phyloP scores from a whole-genome alignment of 2,329 filamentous ascomycete genomes.

The Aspergillus calidoustus region DNA sequence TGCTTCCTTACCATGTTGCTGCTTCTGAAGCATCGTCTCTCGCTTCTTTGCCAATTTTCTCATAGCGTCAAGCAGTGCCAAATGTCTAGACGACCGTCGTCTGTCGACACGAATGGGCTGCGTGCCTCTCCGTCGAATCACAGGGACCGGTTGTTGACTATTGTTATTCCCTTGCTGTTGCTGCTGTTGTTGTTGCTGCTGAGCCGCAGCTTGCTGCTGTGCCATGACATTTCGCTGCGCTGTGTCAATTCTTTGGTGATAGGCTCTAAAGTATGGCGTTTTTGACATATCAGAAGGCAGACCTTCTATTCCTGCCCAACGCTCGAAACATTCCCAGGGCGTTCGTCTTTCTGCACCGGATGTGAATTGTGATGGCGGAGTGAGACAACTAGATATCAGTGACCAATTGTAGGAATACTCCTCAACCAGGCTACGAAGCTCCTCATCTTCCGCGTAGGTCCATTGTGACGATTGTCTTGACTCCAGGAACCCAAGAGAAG shows the following conservation, averaged over 20 bases:
- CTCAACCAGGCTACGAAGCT: constrained; percentile 80
- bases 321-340: constrained; percentile 98
- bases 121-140: constrained; percentile 70
- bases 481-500: constrained; percentile 87
- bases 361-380: constrained; percentile 74
- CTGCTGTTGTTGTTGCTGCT: constrained; percentile 49
- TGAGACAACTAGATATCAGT: constrained; percentile 81
- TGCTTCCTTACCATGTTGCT: constrained; percentile 68
- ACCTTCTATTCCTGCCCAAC: constrained; percentile 91
- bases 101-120: constrained; percentile 83
- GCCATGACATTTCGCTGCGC: constrained; percentile 64
- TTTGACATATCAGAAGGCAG: constrained; percentile 92
- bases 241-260: constrained; percentile 65
- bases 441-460: constrained; percentile 88
- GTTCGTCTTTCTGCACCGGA: constrained; percentile 88
- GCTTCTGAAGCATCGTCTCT: constrained; percentile 82
- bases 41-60: constrained; percentile 93
- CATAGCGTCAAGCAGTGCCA: constrained; percentile 92
- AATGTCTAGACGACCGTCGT: constrained; percentile 80
- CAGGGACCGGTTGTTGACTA: constrained; percentile 57
- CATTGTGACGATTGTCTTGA: constrained; percentile 85
- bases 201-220: constrained; percentile 61
- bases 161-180: constrained; percentile 38
- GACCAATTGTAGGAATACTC: constrained; percentile 99
- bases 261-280: constrained; percentile 89